phyloP scores from a whole-genome alignment of 1,139 yeast genomes.

The Citeromyces siamensis region DNA sequence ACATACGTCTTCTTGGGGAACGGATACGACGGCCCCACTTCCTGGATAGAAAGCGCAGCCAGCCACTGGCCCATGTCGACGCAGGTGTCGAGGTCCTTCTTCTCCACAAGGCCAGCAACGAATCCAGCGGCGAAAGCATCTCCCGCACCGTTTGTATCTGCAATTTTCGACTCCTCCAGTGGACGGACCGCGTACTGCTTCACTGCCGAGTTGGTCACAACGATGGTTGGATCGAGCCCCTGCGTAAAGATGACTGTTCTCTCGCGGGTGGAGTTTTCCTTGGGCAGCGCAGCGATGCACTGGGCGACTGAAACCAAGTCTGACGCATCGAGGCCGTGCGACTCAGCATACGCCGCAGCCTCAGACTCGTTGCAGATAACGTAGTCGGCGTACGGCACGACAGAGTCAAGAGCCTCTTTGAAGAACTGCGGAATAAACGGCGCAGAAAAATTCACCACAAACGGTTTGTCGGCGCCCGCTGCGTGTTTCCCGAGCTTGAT shows the following conservation, averaged over 20 bases:
- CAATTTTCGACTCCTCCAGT: constrained; percentile 52
- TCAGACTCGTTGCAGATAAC: constrained; percentile 95
- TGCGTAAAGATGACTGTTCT: constrained; percentile 90
- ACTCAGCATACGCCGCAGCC: constrained; percentile 88
- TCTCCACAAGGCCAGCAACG: constrained; percentile 77
- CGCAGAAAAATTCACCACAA: constrained; percentile 83
- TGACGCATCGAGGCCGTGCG: constrained; percentile 54
- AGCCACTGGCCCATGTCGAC: constrained; percentile 95
- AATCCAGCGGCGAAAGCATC: constrained; percentile 99
- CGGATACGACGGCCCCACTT: constrained; percentile 92
- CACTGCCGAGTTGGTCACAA: constrained; percentile 41
- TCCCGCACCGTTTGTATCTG: constrained; percentile 98
- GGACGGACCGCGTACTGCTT: constrained; percentile 57
- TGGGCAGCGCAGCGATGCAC: constrained; percentile 68
- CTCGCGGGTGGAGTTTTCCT: constrained; percentile 54
- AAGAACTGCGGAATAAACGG: constrained; percentile 95
- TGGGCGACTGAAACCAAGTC: constrained; percentile 63
- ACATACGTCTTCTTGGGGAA: constrained; percentile 56
- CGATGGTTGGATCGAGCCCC: constrained; percentile 81
- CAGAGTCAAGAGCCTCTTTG: constrained; percentile 78
- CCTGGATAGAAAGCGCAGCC: constrained; percentile 84
- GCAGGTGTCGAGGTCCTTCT: constrained; percentile 45
- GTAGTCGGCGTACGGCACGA: constrained; percentile 80
- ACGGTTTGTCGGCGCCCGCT: constrained; percentile 72
- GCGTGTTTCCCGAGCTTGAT: constrained; percentile 84